These are phyloP conservation scores for Bryum argenteum DNA, from an alignment of 225 moss, liverwort and hornwort species.

Conservation along the genomic window DNA sequence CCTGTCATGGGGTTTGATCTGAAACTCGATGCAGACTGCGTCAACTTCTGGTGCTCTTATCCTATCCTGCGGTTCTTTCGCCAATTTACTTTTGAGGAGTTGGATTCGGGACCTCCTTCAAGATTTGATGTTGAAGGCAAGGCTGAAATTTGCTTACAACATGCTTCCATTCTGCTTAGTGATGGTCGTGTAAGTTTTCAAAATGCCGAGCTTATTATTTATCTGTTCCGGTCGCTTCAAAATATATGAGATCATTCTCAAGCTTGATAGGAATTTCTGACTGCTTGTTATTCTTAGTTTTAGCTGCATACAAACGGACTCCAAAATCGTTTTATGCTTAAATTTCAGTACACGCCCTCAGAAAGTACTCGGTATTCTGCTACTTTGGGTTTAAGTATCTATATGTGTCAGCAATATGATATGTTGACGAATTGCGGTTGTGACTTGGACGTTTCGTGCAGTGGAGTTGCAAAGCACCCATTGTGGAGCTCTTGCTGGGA, in stretches of 20 bases:
- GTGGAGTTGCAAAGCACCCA: constrained; percentile 94
- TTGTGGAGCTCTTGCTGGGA: constrained; percentile 72
- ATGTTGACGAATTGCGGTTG: constrained; percentile 14
- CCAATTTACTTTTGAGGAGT: constrained; percentile 72
- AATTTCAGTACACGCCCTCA: constrained; percentile 10
- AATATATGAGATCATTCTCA: neutral
- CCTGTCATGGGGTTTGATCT: constrained; percentile 53
- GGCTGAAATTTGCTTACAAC: constrained; percentile 63
- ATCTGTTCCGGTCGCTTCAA: constrained; percentile 14
- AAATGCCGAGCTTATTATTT: constrained; percentile 8
- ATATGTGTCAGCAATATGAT: neutral
- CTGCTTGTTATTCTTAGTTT: constrained; percentile 11
- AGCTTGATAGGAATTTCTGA: constrained; percentile 1
- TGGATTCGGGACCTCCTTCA: constrained; percentile 49
- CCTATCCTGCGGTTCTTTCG: constrained; percentile 70
- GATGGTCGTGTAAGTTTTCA: constrained; percentile 88
- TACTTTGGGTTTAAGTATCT: constrained; percentile 14
- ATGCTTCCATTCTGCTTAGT: constrained; percentile 77
- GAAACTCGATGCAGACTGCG: constrained; percentile 60
- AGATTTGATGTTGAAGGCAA: constrained; percentile 54
- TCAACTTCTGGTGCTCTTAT: constrained; percentile 82
- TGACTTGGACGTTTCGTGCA: constrained; percentile 43
- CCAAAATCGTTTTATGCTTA: neutral
- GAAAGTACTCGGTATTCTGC: constrained; percentile 1
- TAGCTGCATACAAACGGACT: neutral